These are phyloP conservation scores for Anaeramoeba flamelloides DNA, from an alignment of 78 protist genomes.

Conservation along the genomic window DNA sequence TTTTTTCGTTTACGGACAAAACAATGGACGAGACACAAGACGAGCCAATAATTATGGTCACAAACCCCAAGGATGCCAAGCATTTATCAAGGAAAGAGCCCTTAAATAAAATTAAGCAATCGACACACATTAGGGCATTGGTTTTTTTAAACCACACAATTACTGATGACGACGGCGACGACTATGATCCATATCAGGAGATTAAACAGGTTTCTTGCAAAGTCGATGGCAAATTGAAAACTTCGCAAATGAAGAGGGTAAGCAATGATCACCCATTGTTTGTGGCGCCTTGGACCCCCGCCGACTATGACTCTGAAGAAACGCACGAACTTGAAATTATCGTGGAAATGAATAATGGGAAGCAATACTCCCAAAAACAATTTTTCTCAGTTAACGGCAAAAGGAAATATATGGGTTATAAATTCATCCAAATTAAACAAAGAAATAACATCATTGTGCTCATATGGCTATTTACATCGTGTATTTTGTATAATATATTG, in stretches of 20 bases:
- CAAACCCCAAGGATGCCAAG: not conserved
- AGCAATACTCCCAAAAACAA: too few relatives aligned
- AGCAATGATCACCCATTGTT: not conserved
- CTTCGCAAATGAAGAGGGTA: not conserved
- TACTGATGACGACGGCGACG: not conserved
- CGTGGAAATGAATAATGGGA: too few relatives aligned
- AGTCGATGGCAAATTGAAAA: not conserved
- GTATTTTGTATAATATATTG: too few relatives aligned
- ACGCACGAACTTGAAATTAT: too few relatives aligned
- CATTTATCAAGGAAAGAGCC: not conserved
- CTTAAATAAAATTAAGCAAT: not conserved
- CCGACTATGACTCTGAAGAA: too few relatives aligned
- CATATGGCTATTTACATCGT: too few relatives aligned
- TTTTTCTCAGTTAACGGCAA: too few relatives aligned
- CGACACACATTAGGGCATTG: not conserved
- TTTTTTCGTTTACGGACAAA: not conserved
- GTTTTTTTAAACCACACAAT: not conserved
- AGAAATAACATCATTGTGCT: too few relatives aligned
- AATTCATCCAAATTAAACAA: too few relatives aligned
- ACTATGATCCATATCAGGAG: not conserved
- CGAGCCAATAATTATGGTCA: not conserved
- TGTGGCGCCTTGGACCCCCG: not conserved
- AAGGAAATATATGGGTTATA: too few relatives aligned
- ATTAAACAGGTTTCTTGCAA: not conserved
- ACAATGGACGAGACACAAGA: not conserved